Evolutionary conservation across 176 grass and related monocot species (phyloP), one percentile per base, ranked within the genome.

Genomic region (Oropetium thomaeum): DNA sequence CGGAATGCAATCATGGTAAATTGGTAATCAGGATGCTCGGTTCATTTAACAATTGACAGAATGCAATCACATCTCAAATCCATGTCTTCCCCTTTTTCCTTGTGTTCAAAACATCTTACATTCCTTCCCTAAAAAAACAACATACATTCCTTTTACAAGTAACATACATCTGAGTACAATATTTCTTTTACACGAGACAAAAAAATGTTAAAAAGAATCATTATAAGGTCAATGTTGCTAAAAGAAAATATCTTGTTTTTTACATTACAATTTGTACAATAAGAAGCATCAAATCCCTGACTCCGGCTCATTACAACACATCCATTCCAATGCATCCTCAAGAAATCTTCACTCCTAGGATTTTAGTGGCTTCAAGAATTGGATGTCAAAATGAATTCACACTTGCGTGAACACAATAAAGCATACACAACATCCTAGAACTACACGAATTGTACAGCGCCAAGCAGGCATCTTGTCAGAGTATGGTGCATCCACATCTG

Each of bases 401-500:
- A 86, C 76, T 70, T 35, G 64, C 75, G 65, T 64, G 45, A 51
- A 64, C 72, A 70, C 32, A 71, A 79, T 47, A 58, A 83, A 69
- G 30, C 74, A 71, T 31, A 75, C 61, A 25, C 26, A 78, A 63
- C 79, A 83, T 40, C 47, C 87, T 86, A 86, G 62, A 79, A 3
- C 79, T 86, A 81, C 34, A 66, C 5, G 51, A 51, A 82, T 73
- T 80, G 58, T 45, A 67, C 84, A 76, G 32, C 65, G 75, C 41
- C 62, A 38, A 59, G 48, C 20, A 37, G 60, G 31, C 20, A 13
- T 30, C 26, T 40, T 67, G 78, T 96, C 86, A 96, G 33, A 96
- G 80, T 59, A 96, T 96, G 30, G 65, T 87, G 74, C 92, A 96
- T 67, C 71, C 77, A 74, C 92, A 96, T 89, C 86, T 87, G 71